A percentile compares a stretch with the other conserved stretches of the same genome.
Conservation (phyloP, 2,329 filamentous ascomycete genomes). For the Cercospora zeina region DNA sequence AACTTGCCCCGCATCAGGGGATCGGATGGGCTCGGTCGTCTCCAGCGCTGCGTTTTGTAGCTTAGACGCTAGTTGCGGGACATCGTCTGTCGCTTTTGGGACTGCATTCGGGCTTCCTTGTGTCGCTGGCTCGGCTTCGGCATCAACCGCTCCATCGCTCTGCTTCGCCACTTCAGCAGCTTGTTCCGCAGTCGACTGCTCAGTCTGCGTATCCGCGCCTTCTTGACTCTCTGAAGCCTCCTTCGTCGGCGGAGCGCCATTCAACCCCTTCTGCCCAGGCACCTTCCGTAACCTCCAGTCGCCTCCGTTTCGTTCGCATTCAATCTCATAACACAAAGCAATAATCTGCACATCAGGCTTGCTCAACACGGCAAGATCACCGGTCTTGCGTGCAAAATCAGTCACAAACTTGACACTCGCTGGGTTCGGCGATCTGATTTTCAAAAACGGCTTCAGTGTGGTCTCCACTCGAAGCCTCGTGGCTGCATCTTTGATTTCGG, state of each 20-base stretch:
- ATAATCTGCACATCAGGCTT: constrained; percentile 85
- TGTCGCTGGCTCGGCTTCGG: not conserved
- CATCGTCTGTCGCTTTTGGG: not conserved
- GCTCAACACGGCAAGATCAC: constrained; percentile 85
- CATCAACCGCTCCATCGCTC: not conserved
- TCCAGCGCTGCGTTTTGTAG: constrained; percentile 21
- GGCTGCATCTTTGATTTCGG: constrained; percentile 81
- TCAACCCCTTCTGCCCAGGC: constrained; percentile 76
- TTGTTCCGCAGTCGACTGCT: constrained; percentile 4
- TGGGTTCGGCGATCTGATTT: constrained; percentile 69
- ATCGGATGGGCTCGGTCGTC: constrained; percentile 25
- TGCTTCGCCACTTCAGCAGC: constrained; percentile 3
- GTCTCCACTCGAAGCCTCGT: constrained; percentile 81
- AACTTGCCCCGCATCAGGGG: constrained; percentile 31
- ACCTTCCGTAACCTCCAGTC: constrained; percentile 79
- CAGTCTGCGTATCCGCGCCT: constrained; percentile 7
- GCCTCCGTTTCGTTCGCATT: constrained; percentile 85
- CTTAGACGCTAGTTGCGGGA: constrained; percentile 22
- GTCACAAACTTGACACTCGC: constrained; percentile 77
- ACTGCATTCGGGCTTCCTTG: not conserved
- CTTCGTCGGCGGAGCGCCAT: constrained; percentile 63
- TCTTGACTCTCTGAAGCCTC: not conserved
- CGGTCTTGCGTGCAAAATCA: constrained; percentile 84
- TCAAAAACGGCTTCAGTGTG: constrained; percentile 80
- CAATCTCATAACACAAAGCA: constrained; percentile 90